Evolutionary conservation across 345 rosid genomes (phyloP), one percentile per base, ranked within the genome.

Genomic region (Salix purpurea): DNA sequence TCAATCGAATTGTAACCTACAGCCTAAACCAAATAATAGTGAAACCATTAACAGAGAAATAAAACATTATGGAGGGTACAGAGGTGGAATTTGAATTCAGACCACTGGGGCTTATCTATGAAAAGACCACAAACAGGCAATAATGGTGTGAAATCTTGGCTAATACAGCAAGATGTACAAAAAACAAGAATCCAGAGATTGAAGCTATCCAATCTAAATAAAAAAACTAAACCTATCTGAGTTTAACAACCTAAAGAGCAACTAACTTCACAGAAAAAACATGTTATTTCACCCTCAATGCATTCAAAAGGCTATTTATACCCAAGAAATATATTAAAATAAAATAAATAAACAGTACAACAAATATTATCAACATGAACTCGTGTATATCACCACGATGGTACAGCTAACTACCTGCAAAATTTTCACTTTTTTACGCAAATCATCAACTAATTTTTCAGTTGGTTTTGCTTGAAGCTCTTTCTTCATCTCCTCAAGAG

Each of bases 1-100:
- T 96, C 99, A 78, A 92, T 92, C 61, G 97, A 93, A 87, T 93
- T 96, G 86, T 96, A 96, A 71, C 96, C 98, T 64, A 93, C 98
- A 65, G 96, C 97, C 99, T 96, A 82, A 18, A 79, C 13, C 78
- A 74, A 16, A 56, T 65, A 81, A 69, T 12, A 70, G 32, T 58
- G 67, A 78, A 74, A 76, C 23, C 48, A 65, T 71, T 81, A 65
- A 72, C 44, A 71, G 24, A 64, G 34, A 70, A 24, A 73, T 62
- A 56, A 58, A 70, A 65, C 44, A 74, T 34, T n/a, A 4, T 15
- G 13, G 37, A 74, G 15, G n/a, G 69, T 19, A n/a, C 37, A 68
- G 30, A 40, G 40, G 46, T 40, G 46, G 46, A 3, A 40, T 40
- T 12, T 14, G 18, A 46, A 46, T 46, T 46, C 52, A 46, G 52